Evolutionary conservation across 768 basidiomycete species (phyloP).

Genomic region (Baorangia bicolor): DNA sequence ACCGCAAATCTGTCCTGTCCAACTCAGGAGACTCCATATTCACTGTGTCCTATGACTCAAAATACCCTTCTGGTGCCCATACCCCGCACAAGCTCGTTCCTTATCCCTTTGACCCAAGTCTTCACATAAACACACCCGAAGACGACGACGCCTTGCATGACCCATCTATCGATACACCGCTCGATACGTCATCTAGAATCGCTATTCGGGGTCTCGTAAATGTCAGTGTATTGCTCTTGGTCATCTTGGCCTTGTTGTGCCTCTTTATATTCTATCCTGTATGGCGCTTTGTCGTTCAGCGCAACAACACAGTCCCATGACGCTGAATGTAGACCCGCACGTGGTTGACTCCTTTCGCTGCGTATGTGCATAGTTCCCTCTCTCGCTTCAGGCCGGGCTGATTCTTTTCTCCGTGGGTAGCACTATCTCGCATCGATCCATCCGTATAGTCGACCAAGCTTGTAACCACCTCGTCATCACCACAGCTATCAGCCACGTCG

Average conservation of each 20-base stretch:
- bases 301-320: slow-evolving; percentile 8
- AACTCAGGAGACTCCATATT: slow-evolving; percentile 51
- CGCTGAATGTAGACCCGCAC: neutral
- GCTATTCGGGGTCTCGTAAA: slow-evolving; percentile 61
- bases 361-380: slow-evolving; percentile 6
- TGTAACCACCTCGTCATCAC: neutral
- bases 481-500: neutral
- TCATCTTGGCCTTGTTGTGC: slow-evolving; percentile 59
- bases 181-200: slow-evolving; percentile 26
- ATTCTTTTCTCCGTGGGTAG: neutral
- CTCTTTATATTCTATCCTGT: slow-evolving; percentile 88
- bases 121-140: slow-evolving; percentile 57
- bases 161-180: slow-evolving; percentile 37
- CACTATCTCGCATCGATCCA: slow-evolving; percentile 5
- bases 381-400: neutral
- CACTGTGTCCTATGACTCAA: slow-evolving; percentile 54
- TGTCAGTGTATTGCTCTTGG: slow-evolving; percentile 60
- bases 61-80: slow-evolving; percentile 53
- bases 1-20: slow-evolving; percentile 47
- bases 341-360: neutral
- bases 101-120: slow-evolving; percentile 67
- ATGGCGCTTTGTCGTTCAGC: slow-evolving; percentile 29
- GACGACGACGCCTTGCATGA: slow-evolving; percentile 80
- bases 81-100: slow-evolving; percentile 48
- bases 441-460: neutral